Conservation (phyloP, 23 red algal genomes). For the Pyropia haitanensis region DNA sequence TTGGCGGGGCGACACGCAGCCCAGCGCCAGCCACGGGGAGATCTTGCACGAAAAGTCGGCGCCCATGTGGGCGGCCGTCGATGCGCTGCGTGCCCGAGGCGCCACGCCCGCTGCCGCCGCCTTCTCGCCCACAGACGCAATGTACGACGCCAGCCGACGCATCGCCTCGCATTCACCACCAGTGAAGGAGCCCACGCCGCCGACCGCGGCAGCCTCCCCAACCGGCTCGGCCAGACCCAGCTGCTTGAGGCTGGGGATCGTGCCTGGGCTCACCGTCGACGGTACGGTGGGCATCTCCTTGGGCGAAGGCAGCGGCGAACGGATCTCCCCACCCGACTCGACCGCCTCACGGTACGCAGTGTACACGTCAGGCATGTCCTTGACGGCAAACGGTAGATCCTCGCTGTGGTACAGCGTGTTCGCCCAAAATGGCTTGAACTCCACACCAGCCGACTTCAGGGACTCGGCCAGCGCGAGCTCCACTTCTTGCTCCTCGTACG, state of each 20-base stretch:
- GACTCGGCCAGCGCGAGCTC: constrained; percentile 36
- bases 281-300: constrained; percentile 36
- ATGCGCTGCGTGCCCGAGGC: constrained; percentile 1
- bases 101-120: neutral
- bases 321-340: constrained; percentile 29
- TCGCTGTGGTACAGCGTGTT: constrained; percentile 79
- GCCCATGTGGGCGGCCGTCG: constrained; percentile 55
- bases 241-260: constrained; percentile 67
- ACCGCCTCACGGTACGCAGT: constrained; percentile 66
- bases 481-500: constrained; percentile 38
- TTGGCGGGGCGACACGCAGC: constrained; percentile 74
- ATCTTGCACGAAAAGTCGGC: constrained; percentile 85
- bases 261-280: constrained; percentile 31
- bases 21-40: constrained; percentile 81
- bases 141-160: constrained; percentile 33
- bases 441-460: constrained; percentile 38
- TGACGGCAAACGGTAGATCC: constrained; percentile 63
- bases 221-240: constrained; percentile 48
- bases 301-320: constrained; percentile 35
- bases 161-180: constrained; percentile 84
- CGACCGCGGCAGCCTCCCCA: neutral
- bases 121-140: constrained; percentile 18
- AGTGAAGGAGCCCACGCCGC: constrained; percentile 30
- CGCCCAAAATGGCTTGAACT: constrained; percentile 52
- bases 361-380: constrained; percentile 80